Percentiles rank a stretch among this genome's conserved stretches.
These are phyloP conservation scores for Tulasnella sp. DNA, from an alignment of 768 basidiomycete species.

Conservation along the genomic window DNA sequence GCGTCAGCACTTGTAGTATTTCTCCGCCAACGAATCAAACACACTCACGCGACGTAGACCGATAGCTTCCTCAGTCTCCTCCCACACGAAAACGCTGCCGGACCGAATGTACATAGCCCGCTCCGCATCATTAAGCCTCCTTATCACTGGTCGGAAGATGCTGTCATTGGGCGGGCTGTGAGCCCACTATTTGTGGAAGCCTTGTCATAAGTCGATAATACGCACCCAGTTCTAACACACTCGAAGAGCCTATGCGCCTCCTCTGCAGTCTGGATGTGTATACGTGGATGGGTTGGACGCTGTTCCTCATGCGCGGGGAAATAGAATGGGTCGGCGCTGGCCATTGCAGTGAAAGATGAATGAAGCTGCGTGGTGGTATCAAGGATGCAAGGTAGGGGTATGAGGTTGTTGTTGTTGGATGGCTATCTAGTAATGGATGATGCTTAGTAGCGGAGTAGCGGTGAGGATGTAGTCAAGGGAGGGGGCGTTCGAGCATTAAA, in stretches of 20 bases:
- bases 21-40: neutral
- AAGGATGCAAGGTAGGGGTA: neutral
- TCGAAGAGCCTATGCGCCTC: conserved; percentile 58
- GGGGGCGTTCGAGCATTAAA: no score
- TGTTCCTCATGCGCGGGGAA: conserved; percentile 38
- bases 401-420: no score
- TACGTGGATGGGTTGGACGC: conserved; percentile 50
- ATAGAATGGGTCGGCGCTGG: conserved; percentile 22
- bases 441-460: no score
- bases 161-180: no score
- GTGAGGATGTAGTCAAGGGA: no score
- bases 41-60: conserved; percentile 39
- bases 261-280: conserved; percentile 53
- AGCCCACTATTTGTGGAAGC: no score
- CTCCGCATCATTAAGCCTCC: conserved; percentile 50
- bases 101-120: conserved; percentile 43
- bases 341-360: neutral
- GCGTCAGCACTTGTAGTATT: neutral
- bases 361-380: neutral
- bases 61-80: conserved; percentile 53
- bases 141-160: conserved; percentile 36
- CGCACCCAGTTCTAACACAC: conserved; percentile 40
- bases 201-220: no score
- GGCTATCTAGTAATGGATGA: no score
- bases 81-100: conserved; percentile 59